These are phyloP conservation scores for Udeniomyces megalosporus DNA, from an alignment of 768 basidiomycete species.

Conservation along the genomic window DNA sequence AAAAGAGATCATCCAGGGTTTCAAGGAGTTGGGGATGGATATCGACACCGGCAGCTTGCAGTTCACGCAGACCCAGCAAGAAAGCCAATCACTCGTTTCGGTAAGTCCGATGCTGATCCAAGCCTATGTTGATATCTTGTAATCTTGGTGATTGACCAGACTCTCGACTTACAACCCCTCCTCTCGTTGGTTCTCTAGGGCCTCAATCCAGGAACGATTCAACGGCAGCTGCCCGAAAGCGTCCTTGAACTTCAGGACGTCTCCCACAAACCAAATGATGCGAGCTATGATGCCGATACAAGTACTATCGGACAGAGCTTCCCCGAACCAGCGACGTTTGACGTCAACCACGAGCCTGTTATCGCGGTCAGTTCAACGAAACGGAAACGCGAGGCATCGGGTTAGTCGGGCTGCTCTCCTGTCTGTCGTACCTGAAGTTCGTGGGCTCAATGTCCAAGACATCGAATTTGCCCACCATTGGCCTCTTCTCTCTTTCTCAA, in stretches of 20 bases:
- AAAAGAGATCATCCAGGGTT: constrained; percentile 4
- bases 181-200: neutral
- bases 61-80: neutral
- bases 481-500: neutral
- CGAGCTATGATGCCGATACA: constrained; percentile 3
- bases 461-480: neutral
- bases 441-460: too few relatives aligned
- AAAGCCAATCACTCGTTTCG: neutral
- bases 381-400: neutral
- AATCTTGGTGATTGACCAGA: too few relatives aligned
- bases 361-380: neutral
- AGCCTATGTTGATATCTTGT: too few relatives aligned
- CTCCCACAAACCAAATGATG: neutral
- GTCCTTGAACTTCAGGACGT: neutral
- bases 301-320: neutral
- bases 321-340: neutral
- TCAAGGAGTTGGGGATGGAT: neutral
- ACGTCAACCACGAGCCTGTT: neutral
- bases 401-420: neutral
- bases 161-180: too few relatives aligned
- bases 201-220: neutral
- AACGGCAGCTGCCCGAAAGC: neutral
- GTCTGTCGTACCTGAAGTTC: too few relatives aligned
- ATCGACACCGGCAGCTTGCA: neutral
- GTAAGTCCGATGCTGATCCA: neutral